Evolutionary conservation across 768 basidiomycete species (phyloP).

Genomic region (Chlorophyllum brunneum): DNA sequence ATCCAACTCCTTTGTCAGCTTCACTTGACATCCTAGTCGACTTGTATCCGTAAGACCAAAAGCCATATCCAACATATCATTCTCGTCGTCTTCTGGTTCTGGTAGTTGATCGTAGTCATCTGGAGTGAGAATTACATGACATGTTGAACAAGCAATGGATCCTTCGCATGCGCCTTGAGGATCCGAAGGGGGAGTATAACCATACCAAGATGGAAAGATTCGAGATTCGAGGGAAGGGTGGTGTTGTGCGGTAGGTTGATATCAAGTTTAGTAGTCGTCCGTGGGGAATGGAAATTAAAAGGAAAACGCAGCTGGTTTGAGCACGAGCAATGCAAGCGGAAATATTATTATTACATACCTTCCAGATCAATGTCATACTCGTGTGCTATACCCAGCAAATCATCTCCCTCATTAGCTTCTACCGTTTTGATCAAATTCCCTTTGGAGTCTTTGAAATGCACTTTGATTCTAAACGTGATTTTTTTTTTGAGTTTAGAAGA

Average conservation of each 20-base stretch:
- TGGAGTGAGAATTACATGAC: slow-evolving; percentile 83
- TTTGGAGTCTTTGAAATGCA: slow-evolving; percentile 88
- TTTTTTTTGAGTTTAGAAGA: background rate
- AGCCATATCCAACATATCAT: slow-evolving; percentile 97
- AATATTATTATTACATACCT: slow-evolving; percentile 44
- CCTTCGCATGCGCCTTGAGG: slow-evolving; percentile 92
- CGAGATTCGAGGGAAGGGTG: background rate
- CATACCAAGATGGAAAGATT: background rate
- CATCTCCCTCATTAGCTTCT: slow-evolving; percentile 92
- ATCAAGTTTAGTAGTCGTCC: background rate
- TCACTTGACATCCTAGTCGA: slow-evolving; percentile 72
- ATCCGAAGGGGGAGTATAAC: background rate
- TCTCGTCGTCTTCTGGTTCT: slow-evolving; percentile 97
- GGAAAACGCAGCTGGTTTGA: background rate
- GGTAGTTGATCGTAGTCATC: slow-evolving; percentile 84
- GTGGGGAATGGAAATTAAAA: slow-evolving; percentile 2
- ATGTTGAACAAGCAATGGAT: slow-evolving; percentile 95
- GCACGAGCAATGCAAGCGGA: background rate
- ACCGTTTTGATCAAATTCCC: slow-evolving; percentile 82
- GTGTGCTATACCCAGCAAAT: slow-evolving; percentile 85
- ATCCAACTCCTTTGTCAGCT: slow-evolving; percentile 77
- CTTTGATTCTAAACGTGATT: slow-evolving; percentile 68
- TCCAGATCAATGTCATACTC: slow-evolving; percentile 96
- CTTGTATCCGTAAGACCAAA: slow-evolving; percentile 96
- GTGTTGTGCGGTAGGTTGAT: background rate